Evolutionary conservation across 768 basidiomycete species (phyloP), one percentile per base, ranked within the genome.

Genomic region (Myochromella boudieri): DNA sequence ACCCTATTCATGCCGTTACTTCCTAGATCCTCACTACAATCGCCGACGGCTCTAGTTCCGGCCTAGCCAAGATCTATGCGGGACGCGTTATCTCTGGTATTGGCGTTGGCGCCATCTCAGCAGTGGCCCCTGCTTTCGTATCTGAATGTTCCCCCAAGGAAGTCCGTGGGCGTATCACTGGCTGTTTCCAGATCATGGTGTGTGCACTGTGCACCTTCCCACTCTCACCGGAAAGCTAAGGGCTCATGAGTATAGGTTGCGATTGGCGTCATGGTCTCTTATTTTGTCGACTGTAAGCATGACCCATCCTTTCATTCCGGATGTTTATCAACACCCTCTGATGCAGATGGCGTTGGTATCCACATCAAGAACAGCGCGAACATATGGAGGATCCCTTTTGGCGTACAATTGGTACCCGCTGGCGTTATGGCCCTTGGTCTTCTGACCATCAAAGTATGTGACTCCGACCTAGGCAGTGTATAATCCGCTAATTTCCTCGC

Each of bases 81-180:
- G 92, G 92, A 26, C 84, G 91, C 44, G 85, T 91, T 28, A 69
- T 92, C 37, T 78, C 85, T 15, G 91, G 91, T 34, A 26, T 91
- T 26, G 92, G 91, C 22, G 85, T 94, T 40, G 92, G 92, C 51
- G 85, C 76, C 7, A 90, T 93, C 56, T 90, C 73, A 6, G 81
- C 85, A 20, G 85, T 92, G 4, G 81, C 90, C 1, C 93, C 91
- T 4, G 82, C 90, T 0, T 95, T 81, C 59, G 91, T 94, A 18
- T 85, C 87, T 9, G 93, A 95, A 65, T 91, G 90, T 64, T 76
- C 85, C 1, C 93, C 92, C 6, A 94, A 92, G 60, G 76, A 89
- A 18, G 87, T 91, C 2, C 84, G 92, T 50, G 91, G 91, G 4
- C 77, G 88, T 33, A 87, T 92, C 54, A 92, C 88, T 0, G 91